Evolutionary conservation across 768 basidiomycete genomes (phyloP).

Genomic region (Megacollybia marginata): DNA sequence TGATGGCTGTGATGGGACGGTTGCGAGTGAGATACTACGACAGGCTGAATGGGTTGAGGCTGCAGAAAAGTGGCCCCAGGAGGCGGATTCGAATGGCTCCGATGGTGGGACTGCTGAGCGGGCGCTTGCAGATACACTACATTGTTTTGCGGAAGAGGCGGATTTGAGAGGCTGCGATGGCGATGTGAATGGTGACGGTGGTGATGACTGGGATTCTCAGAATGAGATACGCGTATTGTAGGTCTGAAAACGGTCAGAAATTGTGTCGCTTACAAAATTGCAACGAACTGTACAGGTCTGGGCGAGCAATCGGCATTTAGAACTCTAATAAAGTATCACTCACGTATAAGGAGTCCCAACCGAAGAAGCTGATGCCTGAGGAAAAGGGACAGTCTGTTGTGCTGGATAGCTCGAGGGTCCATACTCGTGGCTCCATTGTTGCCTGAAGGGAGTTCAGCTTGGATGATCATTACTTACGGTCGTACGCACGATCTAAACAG

Average conservation of each 20-base stretch:
- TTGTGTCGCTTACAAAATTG: neutral
- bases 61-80: neutral
- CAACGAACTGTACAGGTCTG: neutral
- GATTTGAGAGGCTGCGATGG: constrained; percentile 2
- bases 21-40: neutral
- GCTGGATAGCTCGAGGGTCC: no score
- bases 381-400: no score
- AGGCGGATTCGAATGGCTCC: constrained; percentile 2
- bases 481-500: neutral
- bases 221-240: neutral
- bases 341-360: neutral
- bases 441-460: neutral
- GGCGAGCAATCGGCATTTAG: no score
- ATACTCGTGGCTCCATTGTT: neutral
- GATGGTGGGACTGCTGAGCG: neutral
- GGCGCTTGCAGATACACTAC: neutral
- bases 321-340: neutral
- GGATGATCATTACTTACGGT: neutral
- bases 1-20: constrained; percentile 1
- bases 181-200: constrained; percentile 2
- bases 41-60: neutral
- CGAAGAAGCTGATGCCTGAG: neutral
- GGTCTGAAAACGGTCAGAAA: neutral
- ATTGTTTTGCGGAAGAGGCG: neutral
- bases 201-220: neutral